These are phyloP conservation scores for Deinandra increscens DNA, from an alignment of 129 eudicot species.

Conservation along the genomic window DNA sequence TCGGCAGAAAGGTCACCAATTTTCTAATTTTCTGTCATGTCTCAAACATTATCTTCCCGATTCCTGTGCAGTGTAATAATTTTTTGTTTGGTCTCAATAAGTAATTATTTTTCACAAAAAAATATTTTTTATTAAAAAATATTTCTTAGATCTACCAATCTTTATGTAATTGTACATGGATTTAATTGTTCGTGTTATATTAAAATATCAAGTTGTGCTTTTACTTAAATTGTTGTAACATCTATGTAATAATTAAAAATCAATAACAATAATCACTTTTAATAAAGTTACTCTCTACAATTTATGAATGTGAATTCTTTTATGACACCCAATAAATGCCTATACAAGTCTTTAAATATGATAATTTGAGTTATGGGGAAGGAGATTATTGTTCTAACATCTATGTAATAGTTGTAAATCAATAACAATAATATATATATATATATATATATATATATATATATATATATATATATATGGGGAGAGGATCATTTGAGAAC, in stretches of 20 bases:
- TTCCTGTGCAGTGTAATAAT: slow-evolving; percentile 5
- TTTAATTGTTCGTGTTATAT: no score
- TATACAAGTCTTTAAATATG: slow-evolving; percentile 17
- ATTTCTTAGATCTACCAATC: neutral
- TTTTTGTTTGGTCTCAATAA: neutral
- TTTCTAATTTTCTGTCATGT: slow-evolving; percentile 7
- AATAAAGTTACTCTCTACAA: neutral
- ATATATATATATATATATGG: no score
- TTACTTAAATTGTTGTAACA: slow-evolving; percentile 7
- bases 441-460: no score
- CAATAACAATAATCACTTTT: neutral
- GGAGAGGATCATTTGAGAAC: no score
- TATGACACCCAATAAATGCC: slow-evolving; percentile 25
- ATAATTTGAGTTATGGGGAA: neutral
- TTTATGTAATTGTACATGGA: neutral
- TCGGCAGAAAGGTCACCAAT: slow-evolving; percentile 28
- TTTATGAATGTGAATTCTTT: slow-evolving; percentile 22
- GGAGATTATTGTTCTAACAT: no score
- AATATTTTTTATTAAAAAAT: slow-evolving; percentile 5
- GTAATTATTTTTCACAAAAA: neutral
- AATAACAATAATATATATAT: no score
- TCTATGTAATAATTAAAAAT: slow-evolving; percentile 11
- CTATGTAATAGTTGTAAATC: no score
- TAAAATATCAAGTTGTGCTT: slow-evolving; percentile 13
- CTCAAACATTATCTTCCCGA: slow-evolving; percentile 21